Evolutionary conservation across 352 stramenopile genomes (phyloP), one percentile per base, ranked within the genome.

Genomic region (Pythium volutum): DNA sequence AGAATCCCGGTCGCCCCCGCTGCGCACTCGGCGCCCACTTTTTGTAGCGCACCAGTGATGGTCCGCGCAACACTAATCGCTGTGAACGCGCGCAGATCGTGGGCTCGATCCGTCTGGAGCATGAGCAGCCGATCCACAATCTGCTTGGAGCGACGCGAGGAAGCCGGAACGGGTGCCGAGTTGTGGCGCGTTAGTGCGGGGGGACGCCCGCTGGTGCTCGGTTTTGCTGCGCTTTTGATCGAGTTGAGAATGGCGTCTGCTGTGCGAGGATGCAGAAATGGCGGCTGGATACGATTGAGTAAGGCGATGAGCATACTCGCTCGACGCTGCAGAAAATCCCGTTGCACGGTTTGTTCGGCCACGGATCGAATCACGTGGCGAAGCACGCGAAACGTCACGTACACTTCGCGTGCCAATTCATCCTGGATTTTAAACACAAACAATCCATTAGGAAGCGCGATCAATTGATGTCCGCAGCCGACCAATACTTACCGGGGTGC

Each of bases 331-430:
- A 88, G 70, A 3, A 92, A 62, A n/a, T 90, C 62, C 20, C 71
- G 71, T 41, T 80, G 72, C 4, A 90, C 55, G 4, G 55, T 62
- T 0, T 70, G 49, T 14, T 92, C 80, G 31, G 64, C 77, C n/a
- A 89, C 51, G 8, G 69, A 81, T 52, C 79, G 80, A 10, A 90
- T 59, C 12, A 88, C 70, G 42, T 89, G 76, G 16, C 83, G 68
- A 29, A 92, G 51, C 36, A 90, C 72, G 6, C 83, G 79, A 29
- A 89, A 64, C 3, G 81, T 71, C 15, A 92, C 79, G 59, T 92
- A 90, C 26, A 92, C 79, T 36, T 92, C 83, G 4, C 77, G 75
- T 10, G 72, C 83, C 12, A 92, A 66, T 34, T 89, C 83, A 26
- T 82, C 75, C 81, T 91, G 8, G 26, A 52, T 22, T 9, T 22